Evolutionary conservation across 2,329 filamentous ascomycete species (phyloP).

Genomic region (Chalaropsis ovoidea): DNA sequence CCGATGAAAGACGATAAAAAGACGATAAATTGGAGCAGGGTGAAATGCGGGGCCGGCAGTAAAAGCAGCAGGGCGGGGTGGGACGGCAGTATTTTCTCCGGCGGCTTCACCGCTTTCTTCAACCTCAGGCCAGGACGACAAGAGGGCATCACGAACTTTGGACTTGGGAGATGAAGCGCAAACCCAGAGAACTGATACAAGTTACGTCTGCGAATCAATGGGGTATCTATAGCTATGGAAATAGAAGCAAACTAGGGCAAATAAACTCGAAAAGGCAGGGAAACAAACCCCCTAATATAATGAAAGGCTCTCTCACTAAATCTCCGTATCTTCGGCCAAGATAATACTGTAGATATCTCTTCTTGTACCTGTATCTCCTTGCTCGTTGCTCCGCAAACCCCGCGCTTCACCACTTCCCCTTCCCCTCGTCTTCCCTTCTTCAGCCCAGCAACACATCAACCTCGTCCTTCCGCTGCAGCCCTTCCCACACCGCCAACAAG

Average conservation of each 20-base stretch:
- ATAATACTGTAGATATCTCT: neutral
- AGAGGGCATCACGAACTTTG: too few species aligned
- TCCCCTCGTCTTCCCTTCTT: conserved; percentile 5
- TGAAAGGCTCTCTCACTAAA: neutral
- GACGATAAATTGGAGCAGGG: neutral
- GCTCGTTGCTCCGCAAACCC: too few species aligned
- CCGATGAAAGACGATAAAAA: neutral
- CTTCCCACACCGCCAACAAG: conserved; percentile 36
- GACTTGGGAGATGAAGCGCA: too few species aligned
- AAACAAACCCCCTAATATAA: too few species aligned
- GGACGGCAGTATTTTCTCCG: neutral
- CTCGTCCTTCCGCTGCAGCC: conserved; percentile 34
- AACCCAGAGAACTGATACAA: too few species aligned
- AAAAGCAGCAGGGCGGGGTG: neutral
- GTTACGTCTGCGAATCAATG: too few species aligned
- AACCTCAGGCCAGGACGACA: neutral
- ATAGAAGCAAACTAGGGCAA: neutral
- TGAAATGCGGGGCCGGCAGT: conserved; percentile 1
- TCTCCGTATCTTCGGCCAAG: neutral
- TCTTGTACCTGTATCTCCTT: neutral
- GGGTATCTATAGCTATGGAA: too few species aligned
- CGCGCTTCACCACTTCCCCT: neutral
- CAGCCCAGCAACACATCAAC: conserved; percentile 37
- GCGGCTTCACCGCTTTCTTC: neutral
- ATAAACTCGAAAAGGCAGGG: neutral